Percentiles rank a stretch among this genome's conserved stretches.
Conservation (phyloP, 345 rosid species). For the Aquilaria sinensis region DNA sequence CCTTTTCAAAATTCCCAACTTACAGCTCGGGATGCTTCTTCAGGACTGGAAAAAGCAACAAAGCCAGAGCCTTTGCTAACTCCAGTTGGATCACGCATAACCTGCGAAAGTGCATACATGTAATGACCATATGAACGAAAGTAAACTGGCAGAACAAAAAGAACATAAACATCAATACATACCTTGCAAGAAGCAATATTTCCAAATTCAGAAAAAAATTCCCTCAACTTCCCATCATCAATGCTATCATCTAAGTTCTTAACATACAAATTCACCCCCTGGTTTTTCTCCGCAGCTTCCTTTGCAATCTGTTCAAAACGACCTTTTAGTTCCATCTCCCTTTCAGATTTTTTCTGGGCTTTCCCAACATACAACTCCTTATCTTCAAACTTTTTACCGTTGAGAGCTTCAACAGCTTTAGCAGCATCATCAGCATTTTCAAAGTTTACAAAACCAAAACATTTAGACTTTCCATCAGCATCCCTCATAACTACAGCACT, state of each 20-base stretch:
- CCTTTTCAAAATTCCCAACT: conserved; percentile 18
- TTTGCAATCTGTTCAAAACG: conserved; percentile 72
- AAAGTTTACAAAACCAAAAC: conserved; percentile 94
- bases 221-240: conserved; percentile 79
- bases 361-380: conserved; percentile 96
- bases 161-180: conserved; percentile 4
- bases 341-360: conserved; percentile 87
- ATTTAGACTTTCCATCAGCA: conserved; percentile 80
- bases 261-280: conserved; percentile 78
- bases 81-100: conserved; percentile 87
- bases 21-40: conserved; percentile 91
- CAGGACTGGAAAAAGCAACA: conserved; percentile 85
- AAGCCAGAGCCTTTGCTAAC: conserved; percentile 91
- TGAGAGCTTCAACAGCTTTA: conserved; percentile 73
- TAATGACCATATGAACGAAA: not conserved
- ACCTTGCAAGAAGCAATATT: conserved; percentile 91
- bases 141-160: not conserved
- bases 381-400: conserved; percentile 74
- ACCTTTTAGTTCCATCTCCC: conserved; percentile 62
- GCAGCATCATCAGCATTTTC: conserved; percentile 77
- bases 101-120: conserved; percentile 28
- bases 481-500: conserved; percentile 87
- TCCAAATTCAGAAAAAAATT: conserved; percentile 72
- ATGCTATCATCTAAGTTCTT: conserved; percentile 87
- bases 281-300: conserved; percentile 79